Evolutionary conservation across 805 yeast species (phyloP).

Genomic region (Blastobotrys parvus): DNA sequence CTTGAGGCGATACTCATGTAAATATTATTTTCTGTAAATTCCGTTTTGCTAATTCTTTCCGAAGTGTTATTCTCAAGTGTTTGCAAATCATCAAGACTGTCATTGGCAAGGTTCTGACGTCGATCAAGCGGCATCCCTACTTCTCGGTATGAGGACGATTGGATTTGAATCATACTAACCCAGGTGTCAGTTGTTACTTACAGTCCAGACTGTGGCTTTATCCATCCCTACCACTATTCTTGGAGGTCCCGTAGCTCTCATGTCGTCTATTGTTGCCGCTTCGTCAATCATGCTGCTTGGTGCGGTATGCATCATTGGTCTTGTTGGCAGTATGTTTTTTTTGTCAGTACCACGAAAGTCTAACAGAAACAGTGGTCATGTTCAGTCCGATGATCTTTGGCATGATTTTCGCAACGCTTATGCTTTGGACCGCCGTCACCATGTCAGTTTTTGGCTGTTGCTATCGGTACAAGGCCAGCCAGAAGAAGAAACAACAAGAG

Average conservation of each 20-base stretch:
- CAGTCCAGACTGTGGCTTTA: background rate
- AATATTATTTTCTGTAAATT: too few relatives aligned
- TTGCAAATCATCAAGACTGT: too few relatives aligned
- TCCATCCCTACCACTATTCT: background rate
- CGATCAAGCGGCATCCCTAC: too few relatives aligned
- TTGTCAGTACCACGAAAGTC: background rate
- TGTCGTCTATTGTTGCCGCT: slow-evolving; percentile 4
- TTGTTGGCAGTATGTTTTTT: slow-evolving; percentile 2
- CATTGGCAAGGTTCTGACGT: too few relatives aligned
- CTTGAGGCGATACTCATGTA: too few relatives aligned
- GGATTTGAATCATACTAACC: too few relatives aligned
- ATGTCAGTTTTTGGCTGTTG: too few relatives aligned
- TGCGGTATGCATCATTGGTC: slow-evolving; percentile 2
- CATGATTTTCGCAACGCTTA: slow-evolving; percentile 5
- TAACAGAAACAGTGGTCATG: slow-evolving; percentile 3
- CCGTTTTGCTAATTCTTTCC: too few relatives aligned
- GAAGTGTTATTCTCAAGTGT: too few relatives aligned
- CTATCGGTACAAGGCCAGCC: too few relatives aligned
- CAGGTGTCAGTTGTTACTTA: too few relatives aligned
- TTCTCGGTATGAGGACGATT: too few relatives aligned
- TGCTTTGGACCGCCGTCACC: slow-evolving; percentile 8
- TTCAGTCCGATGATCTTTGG: slow-evolving; percentile 13
- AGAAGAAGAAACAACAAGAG: slow-evolving; percentile 1
- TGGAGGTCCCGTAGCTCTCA: background rate
- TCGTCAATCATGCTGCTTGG: slow-evolving; percentile 3